Percentiles rank a stretch among this genome's conserved stretches.
These are phyloP conservation scores for Pseudonitzschia multiseries DNA, from an alignment of 108 stramenopile genomes.

Conservation along the genomic window DNA sequence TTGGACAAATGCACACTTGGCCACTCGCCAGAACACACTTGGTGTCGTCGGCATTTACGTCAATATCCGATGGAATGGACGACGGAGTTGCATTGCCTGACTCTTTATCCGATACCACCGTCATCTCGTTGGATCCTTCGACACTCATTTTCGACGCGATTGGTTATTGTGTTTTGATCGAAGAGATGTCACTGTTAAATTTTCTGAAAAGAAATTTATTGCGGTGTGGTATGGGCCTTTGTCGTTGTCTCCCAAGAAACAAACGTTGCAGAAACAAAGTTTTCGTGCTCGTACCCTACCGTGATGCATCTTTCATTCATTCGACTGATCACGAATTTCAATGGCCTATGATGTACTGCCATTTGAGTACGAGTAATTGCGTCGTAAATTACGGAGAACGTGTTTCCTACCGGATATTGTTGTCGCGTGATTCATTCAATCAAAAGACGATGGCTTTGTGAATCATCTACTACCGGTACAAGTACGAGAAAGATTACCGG, in stretches of 20 bases:
- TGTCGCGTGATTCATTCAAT: no score
- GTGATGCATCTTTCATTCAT: no score
- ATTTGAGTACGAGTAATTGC: no score
- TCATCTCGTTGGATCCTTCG: conserved; percentile 13
- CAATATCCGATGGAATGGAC: conserved; percentile 30
- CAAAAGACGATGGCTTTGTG: no score
- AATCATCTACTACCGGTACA: no score
- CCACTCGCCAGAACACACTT: conserved; percentile 24
- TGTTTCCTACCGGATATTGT: no score
- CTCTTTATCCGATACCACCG: conserved; percentile 26
- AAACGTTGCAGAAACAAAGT: no score
- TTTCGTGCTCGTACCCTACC: no score
- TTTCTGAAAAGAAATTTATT: background rate
- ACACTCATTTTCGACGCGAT: background rate
- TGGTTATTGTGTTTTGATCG: background rate
- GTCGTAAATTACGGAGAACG: no score
- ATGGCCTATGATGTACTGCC: no score
- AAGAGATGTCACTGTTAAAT: background rate
- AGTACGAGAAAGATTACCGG: no score
- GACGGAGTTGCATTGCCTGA: conserved; percentile 19
- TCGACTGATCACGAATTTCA: no score
- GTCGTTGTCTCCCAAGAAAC: background rate
- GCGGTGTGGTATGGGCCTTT: background rate
- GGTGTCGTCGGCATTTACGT: background rate
- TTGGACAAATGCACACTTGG: conserved; percentile 46